Conservation (phyloP, 1,284 basidiomycete species). For the Sphaerobolus stellatus region DNA sequence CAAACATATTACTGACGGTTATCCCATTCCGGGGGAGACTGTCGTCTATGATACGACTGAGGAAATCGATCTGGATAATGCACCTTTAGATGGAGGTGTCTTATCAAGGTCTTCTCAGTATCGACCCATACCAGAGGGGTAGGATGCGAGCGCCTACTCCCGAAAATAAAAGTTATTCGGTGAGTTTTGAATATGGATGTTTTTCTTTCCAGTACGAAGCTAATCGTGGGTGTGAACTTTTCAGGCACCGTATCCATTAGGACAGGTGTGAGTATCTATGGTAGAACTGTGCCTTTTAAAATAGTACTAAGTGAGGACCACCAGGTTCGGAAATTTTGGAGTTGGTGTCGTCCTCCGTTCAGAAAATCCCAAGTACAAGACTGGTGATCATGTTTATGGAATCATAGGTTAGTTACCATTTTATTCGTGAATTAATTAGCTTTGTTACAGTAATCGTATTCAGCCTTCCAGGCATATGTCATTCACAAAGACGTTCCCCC, state of each 20-base stretch:
- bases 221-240: no score
- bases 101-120: constrained; percentile 48
- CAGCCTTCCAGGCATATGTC: constrained; percentile 28
- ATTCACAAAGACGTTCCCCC: constrained; percentile 19
- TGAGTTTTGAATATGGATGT: neutral
- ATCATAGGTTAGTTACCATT: constrained; percentile 17
- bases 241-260: no score
- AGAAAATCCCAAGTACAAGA: constrained; percentile 36
- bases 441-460: no score
- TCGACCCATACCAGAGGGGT: constrained; percentile 53
- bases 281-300: no score
- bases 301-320: neutral
- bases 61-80: constrained; percentile 51
- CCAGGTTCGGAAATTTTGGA: constrained; percentile 12
- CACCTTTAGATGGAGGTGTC: constrained; percentile 50
- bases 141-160: constrained; percentile 32
- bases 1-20: constrained; percentile 34
- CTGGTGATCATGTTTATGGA: constrained; percentile 46
- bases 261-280: no score
- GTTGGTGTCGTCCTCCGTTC: constrained; percentile 46
- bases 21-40: constrained; percentile 49
- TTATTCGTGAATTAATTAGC: neutral
- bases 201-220: no score
- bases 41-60: constrained; percentile 47
- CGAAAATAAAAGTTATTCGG: neutral